These are phyloP conservation scores for Penicillium lividum DNA, from an alignment of 495 filamentous ascomycete genomes.

Conservation along the genomic window DNA sequence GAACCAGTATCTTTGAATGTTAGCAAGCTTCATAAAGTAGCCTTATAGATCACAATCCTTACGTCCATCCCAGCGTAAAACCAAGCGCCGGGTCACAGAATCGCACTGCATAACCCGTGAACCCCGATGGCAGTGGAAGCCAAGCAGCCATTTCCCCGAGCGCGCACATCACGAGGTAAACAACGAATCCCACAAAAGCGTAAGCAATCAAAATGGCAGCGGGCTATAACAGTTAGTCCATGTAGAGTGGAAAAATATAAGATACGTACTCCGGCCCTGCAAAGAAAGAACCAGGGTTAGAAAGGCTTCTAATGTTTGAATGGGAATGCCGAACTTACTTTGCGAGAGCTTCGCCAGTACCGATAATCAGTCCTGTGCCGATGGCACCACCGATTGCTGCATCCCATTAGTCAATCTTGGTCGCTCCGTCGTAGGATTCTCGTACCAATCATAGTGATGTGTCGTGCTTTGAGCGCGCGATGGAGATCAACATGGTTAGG, in stretches of 20 bases:
- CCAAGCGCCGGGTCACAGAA: constrained; percentile 67
- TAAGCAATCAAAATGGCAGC: constrained; percentile 73
- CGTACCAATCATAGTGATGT: constrained; percentile 78
- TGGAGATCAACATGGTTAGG: constrained; percentile 51
- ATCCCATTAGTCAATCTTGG: not conserved
- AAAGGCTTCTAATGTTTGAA: not conserved
- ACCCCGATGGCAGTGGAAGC: constrained; percentile 61
- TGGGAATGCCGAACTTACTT: constrained; percentile 34
- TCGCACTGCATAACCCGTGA: constrained; percentile 61
- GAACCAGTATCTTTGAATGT: constrained; percentile 52
- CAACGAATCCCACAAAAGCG: constrained; percentile 58
- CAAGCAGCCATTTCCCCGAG: constrained; percentile 72
- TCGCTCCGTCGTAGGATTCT: not conserved
- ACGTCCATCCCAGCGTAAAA: constrained; percentile 67
- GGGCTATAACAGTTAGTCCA: constrained; percentile 53
- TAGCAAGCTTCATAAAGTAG: not conserved
- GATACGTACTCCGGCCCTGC: constrained; percentile 42
- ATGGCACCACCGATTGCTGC: constrained; percentile 83
- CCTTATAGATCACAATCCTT: constrained; percentile 9
- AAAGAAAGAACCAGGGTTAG: constrained; percentile 12
- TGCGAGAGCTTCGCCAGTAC: constrained; percentile 65
- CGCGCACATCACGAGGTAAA: constrained; percentile 65
- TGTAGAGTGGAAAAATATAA: not conserved
- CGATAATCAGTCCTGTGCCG: constrained; percentile 70
- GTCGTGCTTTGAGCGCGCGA: constrained; percentile 70